A percentile compares a stretch with the other conserved stretches of the same genome.
Conservation (phyloP, 305 asterid species). For the Fraxinus nigra region DNA sequence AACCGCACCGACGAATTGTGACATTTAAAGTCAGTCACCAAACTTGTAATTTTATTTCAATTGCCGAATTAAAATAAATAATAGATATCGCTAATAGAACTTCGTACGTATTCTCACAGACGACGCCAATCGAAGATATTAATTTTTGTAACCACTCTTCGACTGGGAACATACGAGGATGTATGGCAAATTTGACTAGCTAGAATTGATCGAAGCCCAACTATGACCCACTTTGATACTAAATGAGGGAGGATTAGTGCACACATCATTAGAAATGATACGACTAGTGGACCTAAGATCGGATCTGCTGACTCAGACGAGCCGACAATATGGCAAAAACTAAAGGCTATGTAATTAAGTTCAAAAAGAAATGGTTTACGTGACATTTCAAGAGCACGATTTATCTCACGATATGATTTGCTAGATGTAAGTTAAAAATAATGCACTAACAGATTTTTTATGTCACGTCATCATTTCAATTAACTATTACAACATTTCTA, state of each 20-base stretch:
- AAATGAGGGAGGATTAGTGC: no score
- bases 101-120: background rate
- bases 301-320: background rate
- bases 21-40: no score
- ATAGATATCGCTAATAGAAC: no score
- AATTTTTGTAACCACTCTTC: no score
- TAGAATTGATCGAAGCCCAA: no score
- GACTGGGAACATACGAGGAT: background rate
- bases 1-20: no score
- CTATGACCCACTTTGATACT: no score
- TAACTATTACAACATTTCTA: no score
- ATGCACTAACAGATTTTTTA: no score
- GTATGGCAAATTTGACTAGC: background rate
- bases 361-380: background rate
- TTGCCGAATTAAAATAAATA: background rate
- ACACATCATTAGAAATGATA: background rate
- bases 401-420: no score
- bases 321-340: background rate
- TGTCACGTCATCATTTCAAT: background rate
- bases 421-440: no score
- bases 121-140: background rate
- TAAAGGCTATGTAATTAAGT: background rate
- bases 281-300: background rate
- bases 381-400: background rate
- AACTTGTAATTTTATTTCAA: no score